A percentile compares a stretch with the other conserved stretches of the same genome.
These are phyloP conservation scores for Dillenia turbinata DNA, from an alignment of 164 flowering plant genomes.

Conservation along the genomic window DNA sequence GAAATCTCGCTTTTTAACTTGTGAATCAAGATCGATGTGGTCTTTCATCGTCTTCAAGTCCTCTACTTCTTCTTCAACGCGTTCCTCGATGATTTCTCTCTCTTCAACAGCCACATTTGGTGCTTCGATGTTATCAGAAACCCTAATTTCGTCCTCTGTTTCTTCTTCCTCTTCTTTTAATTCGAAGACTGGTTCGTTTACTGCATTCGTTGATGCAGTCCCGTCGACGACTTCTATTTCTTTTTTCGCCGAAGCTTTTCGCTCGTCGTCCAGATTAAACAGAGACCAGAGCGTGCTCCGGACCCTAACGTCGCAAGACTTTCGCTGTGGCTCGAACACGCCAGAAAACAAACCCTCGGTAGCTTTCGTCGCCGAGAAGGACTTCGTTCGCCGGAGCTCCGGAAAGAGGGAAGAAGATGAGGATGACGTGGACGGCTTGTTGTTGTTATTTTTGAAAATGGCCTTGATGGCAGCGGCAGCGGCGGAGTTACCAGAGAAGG, in stretches of 20 bases:
- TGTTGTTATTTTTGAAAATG: slow-evolving; percentile 3
- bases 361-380: slow-evolving; percentile 51
- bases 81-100: slow-evolving; percentile 9
- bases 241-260: slow-evolving; percentile 6
- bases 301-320: slow-evolving; percentile 81
- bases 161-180: slow-evolving; percentile 7
- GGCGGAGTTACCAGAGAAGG: neutral
- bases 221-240: slow-evolving; percentile 15
- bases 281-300: slow-evolving; percentile 56
- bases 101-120: slow-evolving; percentile 15
- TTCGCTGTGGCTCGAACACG: slow-evolving; percentile 70
- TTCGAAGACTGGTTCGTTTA: no score
- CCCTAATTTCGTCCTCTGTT: slow-evolving; percentile 20
- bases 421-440: slow-evolving; percentile 3
- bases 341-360: slow-evolving; percentile 42
- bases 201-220: slow-evolving; percentile 27
- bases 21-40: slow-evolving; percentile 74
- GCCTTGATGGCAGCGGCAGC: slow-evolving; percentile 12
- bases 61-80: slow-evolving; percentile 10
- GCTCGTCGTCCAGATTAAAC: slow-evolving; percentile 55
- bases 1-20: slow-evolving; percentile 51
- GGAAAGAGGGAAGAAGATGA: slow-evolving; percentile 24
- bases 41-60: slow-evolving; percentile 76
- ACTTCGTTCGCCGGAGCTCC: slow-evolving; percentile 81
- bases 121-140: slow-evolving; percentile 16